Evolutionary conservation across 257 asterid species (phyloP).

Genomic region (Haberlea rhodopensis): DNA sequence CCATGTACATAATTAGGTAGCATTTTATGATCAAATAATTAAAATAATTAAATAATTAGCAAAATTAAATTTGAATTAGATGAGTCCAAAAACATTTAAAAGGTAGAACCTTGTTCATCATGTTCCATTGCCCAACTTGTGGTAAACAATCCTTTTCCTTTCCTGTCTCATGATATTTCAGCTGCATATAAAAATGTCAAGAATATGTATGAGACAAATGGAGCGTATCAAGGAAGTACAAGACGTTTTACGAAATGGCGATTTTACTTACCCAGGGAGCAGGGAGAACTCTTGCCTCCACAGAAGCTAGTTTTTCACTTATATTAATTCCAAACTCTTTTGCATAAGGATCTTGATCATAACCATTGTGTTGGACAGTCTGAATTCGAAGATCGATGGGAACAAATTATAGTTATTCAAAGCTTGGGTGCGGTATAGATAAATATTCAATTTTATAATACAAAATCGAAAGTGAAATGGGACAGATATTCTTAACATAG

Average conservation of each 20-base stretch:
- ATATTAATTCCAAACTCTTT: conserved; percentile 88
- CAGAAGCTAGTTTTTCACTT: conserved; percentile 75
- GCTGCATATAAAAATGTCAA: conserved; percentile 38
- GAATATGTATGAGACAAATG: conserved; percentile 21
- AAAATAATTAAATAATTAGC: too few relatives aligned
- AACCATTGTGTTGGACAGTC: conserved; percentile 88
- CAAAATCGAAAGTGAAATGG: background rate
- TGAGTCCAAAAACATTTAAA: background rate
- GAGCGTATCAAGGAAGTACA: background rate
- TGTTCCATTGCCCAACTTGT: conserved; percentile 99
- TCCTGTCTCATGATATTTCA: conserved; percentile 90
- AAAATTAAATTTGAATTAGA: too few relatives aligned
- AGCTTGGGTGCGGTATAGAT: conserved; percentile 3
- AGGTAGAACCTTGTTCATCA: conserved; percentile 85
- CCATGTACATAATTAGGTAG: background rate
- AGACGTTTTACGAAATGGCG: conserved; percentile 5
- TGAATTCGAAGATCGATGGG: conserved; percentile 30
- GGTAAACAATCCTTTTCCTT: conserved; percentile 96
- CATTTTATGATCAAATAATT: background rate
- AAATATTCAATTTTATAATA: background rate
- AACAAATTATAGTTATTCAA: background rate
- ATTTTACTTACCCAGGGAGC: conserved; percentile 90
- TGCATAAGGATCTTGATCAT: conserved; percentile 90
- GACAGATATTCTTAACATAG: background rate
- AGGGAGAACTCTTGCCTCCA: conserved; percentile 98